A percentile compares a stretch with the other conserved stretches of the same genome.
Evolutionary conservation across 768 basidiomycete genomes (phyloP).

Genomic region (Clitopilus hobsonii): DNA sequence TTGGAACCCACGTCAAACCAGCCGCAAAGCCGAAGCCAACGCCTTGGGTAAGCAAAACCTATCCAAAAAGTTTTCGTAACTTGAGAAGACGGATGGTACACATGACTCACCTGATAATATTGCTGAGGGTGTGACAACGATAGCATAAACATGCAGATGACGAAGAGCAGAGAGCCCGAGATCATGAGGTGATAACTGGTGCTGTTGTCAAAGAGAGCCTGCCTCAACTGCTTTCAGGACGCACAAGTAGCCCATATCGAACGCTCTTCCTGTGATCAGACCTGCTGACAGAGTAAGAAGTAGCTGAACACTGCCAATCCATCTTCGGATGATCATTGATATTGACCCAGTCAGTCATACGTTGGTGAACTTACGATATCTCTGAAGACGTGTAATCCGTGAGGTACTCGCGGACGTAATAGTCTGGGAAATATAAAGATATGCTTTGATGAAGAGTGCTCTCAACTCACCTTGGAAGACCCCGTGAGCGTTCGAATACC

Average conservation of each 20-base stretch:
- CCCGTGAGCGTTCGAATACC: slow-evolving; percentile 32
- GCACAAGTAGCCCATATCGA: slow-evolving; percentile 52
- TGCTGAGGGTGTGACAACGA: slow-evolving; percentile 34
- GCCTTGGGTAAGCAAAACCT: slow-evolving; percentile 47
- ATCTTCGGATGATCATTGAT: too few relatives aligned
- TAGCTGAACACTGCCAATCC: slow-evolving; percentile 46
- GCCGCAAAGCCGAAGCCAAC: slow-evolving; percentile 44
- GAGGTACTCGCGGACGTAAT: slow-evolving; percentile 35
- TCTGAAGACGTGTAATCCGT: slow-evolving; percentile 26
- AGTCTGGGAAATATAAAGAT: slow-evolving; percentile 31
- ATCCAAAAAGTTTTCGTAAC: too few relatives aligned
- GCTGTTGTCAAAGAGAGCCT: background rate
- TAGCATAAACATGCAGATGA: slow-evolving; percentile 41
- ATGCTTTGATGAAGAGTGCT: slow-evolving; percentile 12
- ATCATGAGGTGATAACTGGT: slow-evolving; percentile 39
- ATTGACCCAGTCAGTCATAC: too few relatives aligned
- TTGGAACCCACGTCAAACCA: slow-evolving; percentile 48
- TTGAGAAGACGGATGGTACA: too few relatives aligned
- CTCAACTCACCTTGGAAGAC: slow-evolving; percentile 26
- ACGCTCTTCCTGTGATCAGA: slow-evolving; percentile 40
- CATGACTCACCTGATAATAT: slow-evolving; percentile 36
- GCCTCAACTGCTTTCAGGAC: slow-evolving; percentile 5
- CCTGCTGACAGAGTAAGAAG: slow-evolving; percentile 41
- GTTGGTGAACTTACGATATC: slow-evolving; percentile 26
- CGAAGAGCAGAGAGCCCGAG: slow-evolving; percentile 38